Evolutionary conservation across 345 rosid genomes (phyloP).

Genomic region (Diplotaxis tenuifolia): DNA sequence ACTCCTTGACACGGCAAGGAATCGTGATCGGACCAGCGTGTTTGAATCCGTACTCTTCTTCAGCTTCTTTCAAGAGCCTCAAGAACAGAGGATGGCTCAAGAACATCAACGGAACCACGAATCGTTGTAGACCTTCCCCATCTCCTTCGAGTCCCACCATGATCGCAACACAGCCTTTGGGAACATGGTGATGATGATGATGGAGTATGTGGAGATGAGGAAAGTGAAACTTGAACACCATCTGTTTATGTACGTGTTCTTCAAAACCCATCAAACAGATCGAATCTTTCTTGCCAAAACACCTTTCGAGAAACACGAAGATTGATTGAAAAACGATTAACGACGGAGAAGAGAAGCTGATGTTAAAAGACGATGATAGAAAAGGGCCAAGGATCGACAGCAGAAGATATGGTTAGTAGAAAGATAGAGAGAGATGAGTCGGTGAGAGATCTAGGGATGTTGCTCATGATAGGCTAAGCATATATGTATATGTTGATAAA

Average conservation of each 20-base stretch:
- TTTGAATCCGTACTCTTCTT: constrained; percentile 76
- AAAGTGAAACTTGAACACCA: constrained; percentile 52
- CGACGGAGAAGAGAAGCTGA: neutral
- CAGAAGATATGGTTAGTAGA: constrained; percentile 67
- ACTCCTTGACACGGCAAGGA: constrained; percentile 81
- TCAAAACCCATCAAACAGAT: constrained; percentile 42
- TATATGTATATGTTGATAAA: constrained; percentile 8
- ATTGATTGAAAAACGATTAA: neutral
- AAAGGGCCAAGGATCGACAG: constrained; percentile 89
- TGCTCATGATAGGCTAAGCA: constrained; percentile 65
- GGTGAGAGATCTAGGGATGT: constrained; percentile 72
- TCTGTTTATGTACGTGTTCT: constrained; percentile 33
- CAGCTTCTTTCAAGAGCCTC: constrained; percentile 65
- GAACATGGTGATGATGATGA: constrained; percentile 41
- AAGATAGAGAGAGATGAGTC: constrained; percentile 73
- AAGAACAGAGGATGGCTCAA: constrained; percentile 76
- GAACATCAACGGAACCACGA: constrained; percentile 72
- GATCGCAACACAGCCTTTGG: constrained; percentile 73
- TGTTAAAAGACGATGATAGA: constrained; percentile 43
- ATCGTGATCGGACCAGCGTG: constrained; percentile 78
- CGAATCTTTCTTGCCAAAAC: constrained; percentile 13
- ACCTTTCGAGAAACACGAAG: constrained; percentile 14
- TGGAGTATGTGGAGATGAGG: constrained; percentile 43
- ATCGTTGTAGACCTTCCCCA: constrained; percentile 59
- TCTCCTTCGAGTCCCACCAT: constrained; percentile 67